These are phyloP conservation scores for Candida maesae DNA, from an alignment of 805 yeast genomes.

Conservation along the genomic window DNA sequence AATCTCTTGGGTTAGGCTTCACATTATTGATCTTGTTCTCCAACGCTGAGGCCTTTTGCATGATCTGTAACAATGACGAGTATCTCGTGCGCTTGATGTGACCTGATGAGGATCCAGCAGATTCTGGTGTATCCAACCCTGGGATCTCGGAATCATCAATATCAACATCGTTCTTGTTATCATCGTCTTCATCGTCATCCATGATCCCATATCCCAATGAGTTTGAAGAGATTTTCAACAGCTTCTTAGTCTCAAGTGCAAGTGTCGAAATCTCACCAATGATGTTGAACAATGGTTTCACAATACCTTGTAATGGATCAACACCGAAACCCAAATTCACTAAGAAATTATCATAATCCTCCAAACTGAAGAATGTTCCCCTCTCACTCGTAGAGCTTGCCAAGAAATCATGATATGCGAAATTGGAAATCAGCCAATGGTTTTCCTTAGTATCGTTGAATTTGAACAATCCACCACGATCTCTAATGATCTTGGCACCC, in stretches of 20 bases:
- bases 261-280: slow-evolving; percentile 67
- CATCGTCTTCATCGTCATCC: slow-evolving; percentile 23
- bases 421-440: slow-evolving; percentile 72
- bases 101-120: slow-evolving; percentile 8
- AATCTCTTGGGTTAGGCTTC: slow-evolving; percentile 49
- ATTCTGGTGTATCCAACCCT: slow-evolving; percentile 24
- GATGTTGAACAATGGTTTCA: slow-evolving; percentile 60
- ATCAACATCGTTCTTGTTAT: slow-evolving; percentile 13
- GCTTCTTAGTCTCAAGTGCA: slow-evolving; percentile 47
- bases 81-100: slow-evolving; percentile 27
- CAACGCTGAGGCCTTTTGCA: slow-evolving; percentile 35
- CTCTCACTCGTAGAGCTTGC: slow-evolving; percentile 57
- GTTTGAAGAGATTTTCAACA: slow-evolving; percentile 28
- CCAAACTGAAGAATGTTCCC: slow-evolving; percentile 60
- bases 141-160: slow-evolving; percentile 19
- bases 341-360: slow-evolving; percentile 47
- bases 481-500: slow-evolving; percentile 59
- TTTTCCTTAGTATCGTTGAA: slow-evolving; percentile 52
- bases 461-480: slow-evolving; percentile 56
- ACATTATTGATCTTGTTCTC: slow-evolving; percentile 47
- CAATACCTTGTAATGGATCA: slow-evolving; percentile 71
- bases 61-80: slow-evolving; percentile 34
- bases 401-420: slow-evolving; percentile 76
- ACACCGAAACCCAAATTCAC: slow-evolving; percentile 38
- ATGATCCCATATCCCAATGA: slow-evolving; percentile 27